Conservation (phyloP, 78 protist species). For the Planoprotostelium fungivorum region DNA sequence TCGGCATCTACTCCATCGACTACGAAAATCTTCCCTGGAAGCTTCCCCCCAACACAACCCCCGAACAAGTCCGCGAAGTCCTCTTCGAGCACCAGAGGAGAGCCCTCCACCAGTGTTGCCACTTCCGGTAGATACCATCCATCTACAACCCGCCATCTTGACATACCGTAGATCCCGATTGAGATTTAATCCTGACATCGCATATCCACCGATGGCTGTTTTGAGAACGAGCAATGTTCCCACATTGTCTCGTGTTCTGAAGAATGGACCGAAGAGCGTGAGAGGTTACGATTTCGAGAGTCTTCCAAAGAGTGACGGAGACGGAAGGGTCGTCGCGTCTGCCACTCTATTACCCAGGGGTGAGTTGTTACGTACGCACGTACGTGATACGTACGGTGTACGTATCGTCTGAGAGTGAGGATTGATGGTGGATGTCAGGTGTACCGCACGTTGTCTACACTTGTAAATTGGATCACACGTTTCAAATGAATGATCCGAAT, state of each 20-base stretch:
- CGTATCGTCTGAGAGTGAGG: too few relatives aligned
- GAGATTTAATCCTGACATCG: background rate
- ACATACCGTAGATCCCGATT: background rate
- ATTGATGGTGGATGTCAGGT: too few relatives aligned
- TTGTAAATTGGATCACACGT: background rate
- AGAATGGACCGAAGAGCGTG: background rate
- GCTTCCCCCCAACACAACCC: background rate
- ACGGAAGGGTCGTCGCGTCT: background rate
- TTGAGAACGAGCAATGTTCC: background rate
- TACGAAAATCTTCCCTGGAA: background rate
- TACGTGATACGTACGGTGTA: too few relatives aligned
- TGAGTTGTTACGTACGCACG: too few relatives aligned
- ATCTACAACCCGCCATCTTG: background rate
- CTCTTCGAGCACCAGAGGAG: background rate
- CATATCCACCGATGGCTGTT: background rate
- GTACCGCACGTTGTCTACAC: background rate
- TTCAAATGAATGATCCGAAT: background rate
- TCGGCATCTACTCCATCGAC: background rate
- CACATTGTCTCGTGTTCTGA: background rate
- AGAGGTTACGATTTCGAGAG: background rate
- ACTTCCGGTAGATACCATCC: background rate
- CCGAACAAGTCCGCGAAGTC: background rate
- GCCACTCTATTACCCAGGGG: background rate
- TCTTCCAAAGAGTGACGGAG: background rate
- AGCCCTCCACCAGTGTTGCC: background rate